phyloP scores from a whole-genome alignment of 495 filamentous ascomycete species.

The Aspergillus steynii region DNA sequence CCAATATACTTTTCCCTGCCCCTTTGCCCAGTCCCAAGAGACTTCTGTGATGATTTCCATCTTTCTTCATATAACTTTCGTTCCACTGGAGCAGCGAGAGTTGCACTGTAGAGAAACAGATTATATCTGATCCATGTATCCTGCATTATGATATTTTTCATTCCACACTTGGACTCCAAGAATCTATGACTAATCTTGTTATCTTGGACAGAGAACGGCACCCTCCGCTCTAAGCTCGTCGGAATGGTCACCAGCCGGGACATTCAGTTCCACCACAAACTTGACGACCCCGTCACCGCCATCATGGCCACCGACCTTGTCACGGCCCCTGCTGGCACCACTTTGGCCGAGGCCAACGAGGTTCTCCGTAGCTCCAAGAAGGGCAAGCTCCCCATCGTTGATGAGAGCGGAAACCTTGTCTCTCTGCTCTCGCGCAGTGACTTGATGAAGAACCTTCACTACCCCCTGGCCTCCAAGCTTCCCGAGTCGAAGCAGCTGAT shows the following conservation, averaged over 20 bases:
- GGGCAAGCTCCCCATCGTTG: slow-evolving; percentile 97
- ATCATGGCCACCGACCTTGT: slow-evolving; percentile 97
- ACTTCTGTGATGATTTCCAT: slow-evolving; percentile 69
- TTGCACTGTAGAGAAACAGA: slow-evolving; percentile 77
- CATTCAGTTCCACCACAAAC: slow-evolving; percentile 85
- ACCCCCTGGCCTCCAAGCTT: slow-evolving; percentile 93
- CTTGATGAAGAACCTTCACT: slow-evolving; percentile 98
- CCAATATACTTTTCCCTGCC: slow-evolving; percentile 17
- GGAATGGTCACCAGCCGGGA: slow-evolving; percentile 98
- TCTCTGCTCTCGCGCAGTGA: slow-evolving; percentile 96
- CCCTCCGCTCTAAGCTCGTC: slow-evolving; percentile 88
- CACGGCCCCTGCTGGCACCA: slow-evolving; percentile 84
- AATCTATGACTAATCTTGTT: slow-evolving; percentile 23
- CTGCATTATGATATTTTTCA: slow-evolving; percentile 8
- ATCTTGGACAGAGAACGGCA: slow-evolving; percentile 72
- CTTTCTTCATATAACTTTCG: slow-evolving; percentile 93
- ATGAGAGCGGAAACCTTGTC: slow-evolving; percentile 80
- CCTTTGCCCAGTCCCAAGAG: slow-evolving; percentile 8
- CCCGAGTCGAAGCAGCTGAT: slow-evolving; percentile 98
- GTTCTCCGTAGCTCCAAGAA: slow-evolving; percentile 96
- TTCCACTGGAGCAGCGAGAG: slow-evolving; percentile 91
- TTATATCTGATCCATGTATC: slow-evolving; percentile 39
- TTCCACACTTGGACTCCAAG: slow-evolving; percentile 22
- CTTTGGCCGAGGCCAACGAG: slow-evolving; percentile 82
- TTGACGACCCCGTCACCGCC: slow-evolving; percentile 70